phyloP scores from a whole-genome alignment of 345 rosid species.

The Linum trigynum region DNA sequence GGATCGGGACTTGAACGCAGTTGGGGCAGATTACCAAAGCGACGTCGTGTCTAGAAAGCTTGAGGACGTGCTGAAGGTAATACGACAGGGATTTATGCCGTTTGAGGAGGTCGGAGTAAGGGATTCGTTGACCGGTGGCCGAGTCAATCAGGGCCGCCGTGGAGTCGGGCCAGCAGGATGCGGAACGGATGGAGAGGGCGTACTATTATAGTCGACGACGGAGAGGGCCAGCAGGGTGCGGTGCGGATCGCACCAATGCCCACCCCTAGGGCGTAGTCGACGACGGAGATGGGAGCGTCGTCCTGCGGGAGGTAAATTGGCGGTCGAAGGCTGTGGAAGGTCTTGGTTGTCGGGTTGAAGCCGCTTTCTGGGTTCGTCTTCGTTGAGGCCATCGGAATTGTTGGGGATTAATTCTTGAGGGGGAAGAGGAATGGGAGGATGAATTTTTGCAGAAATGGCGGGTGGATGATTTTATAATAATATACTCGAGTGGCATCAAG shows the following conservation, averaged over 20 bases:
- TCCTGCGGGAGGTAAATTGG: neutral
- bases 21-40: constrained; percentile 22
- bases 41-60: constrained; percentile 18
- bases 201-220: neutral
- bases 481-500: too few species aligned
- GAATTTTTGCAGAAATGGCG: too few species aligned
- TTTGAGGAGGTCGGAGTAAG: neutral
- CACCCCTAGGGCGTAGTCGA: too few species aligned
- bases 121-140: too few species aligned
- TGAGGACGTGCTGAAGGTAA: neutral
- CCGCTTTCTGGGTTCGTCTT: neutral
- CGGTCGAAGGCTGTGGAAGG: neutral
- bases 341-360: neutral
- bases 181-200: neutral
- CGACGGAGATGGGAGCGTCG: constrained; percentile 1
- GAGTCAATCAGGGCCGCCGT: neutral
- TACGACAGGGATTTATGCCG: neutral
- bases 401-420: too few species aligned
- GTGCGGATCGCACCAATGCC: too few species aligned
- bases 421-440: too few species aligned
- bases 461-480: too few species aligned
- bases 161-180: neutral
- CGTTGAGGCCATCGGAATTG: neutral
- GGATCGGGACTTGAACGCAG: constrained; percentile 17
- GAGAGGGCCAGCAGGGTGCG: too few species aligned